A percentile compares a stretch with the other conserved stretches of the same genome.
phyloP scores from a whole-genome alignment of 768 basidiomycete genomes.

The Hebeloma cylindrosporum region DNA sequence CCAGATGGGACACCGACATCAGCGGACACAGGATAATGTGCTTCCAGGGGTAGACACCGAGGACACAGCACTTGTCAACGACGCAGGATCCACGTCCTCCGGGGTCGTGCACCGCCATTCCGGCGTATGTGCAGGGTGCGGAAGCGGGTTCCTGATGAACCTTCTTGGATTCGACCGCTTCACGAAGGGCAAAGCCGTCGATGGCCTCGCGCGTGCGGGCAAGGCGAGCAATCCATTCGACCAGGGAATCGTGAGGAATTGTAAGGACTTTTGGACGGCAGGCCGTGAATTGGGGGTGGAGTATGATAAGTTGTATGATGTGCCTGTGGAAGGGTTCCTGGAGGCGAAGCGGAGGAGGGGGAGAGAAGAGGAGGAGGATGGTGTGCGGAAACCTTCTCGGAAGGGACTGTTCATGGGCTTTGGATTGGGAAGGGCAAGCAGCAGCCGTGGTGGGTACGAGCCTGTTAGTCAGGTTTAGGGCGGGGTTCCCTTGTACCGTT shows the following conservation, averaged over 20 bases:
- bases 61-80: conserved; percentile 38
- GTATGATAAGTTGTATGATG: conserved; percentile 87
- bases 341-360: conserved; percentile 66
- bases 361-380: conserved; percentile 60
- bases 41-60: conserved; percentile 51
- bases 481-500: neutral
- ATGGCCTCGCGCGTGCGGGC: conserved; percentile 76
- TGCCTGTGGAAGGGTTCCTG: conserved; percentile 81
- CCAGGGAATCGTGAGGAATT: conserved; percentile 73
- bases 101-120: conserved; percentile 49
- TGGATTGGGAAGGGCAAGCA: conserved; percentile 47
- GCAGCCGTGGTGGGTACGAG: conserved; percentile 60
- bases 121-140: conserved; percentile 42
- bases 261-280: conserved; percentile 92
- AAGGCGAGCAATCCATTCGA: conserved; percentile 92
- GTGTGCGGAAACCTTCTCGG: conserved; percentile 33
- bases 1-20: conserved; percentile 81
- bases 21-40: conserved; percentile 28
- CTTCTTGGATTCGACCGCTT: conserved; percentile 93
- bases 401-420: conserved; percentile 59
- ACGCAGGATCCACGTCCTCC: conserved; percentile 22
- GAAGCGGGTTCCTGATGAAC: conserved; percentile 78
- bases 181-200: conserved; percentile 85
- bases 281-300: conserved; percentile 86
- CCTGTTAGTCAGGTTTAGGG: conserved; percentile 60